Evolutionary conservation across 768 basidiomycete genomes (phyloP), one percentile per base, ranked within the genome.

Genomic region (Tricholoma sp.): DNA sequence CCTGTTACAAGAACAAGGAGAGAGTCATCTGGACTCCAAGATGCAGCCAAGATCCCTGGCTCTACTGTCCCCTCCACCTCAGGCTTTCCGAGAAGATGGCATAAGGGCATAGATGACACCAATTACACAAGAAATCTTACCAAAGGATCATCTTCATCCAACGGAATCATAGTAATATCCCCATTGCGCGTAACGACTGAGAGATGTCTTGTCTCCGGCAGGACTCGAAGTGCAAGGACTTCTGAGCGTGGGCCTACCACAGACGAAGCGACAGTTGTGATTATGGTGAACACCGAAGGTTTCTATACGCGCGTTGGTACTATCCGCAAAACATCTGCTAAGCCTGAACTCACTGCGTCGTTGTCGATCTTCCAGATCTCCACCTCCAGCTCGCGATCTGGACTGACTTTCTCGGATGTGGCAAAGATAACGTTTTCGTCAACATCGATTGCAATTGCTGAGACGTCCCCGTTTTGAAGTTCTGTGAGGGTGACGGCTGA

Each of bases 1-100:
- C 94, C 89, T 45, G 93, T 97, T 5, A 90, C 77, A 19, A 98
- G 76, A 1, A 83, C 83, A 11, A 99, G 76, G n/a, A 91, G 73
- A 7, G 91, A 85, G 55, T 96, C 91, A 68, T 99, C 97, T 4
- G 96, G 93, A 60, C 87, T 87, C 95, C 96, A 98, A 11, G 82
- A 76, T 10, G 91, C 94, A 0, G 88, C 85, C 29, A 83, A 71
- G 51, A 99, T 86, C 0, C 91, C 94, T 10, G 84, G 77, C 55
- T 97, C 95, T 6, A 98, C 83, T 0, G 86, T 85, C 14, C 96
- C 96, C 55, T 95, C 87, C 12, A 93, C 80, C 61, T 95, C 91
- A 45, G 82, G 72, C 88, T 91, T 31, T 55, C 50, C 16, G n/a
- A 34, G 27, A 45, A 49, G 59, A 52, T 47, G 52, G 59, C 57